A percentile compares a stretch with the other conserved stretches of the same genome.
Conservation (phyloP, 495 filamentous ascomycete genomes). For the Neurospora hispaniola region DNA sequence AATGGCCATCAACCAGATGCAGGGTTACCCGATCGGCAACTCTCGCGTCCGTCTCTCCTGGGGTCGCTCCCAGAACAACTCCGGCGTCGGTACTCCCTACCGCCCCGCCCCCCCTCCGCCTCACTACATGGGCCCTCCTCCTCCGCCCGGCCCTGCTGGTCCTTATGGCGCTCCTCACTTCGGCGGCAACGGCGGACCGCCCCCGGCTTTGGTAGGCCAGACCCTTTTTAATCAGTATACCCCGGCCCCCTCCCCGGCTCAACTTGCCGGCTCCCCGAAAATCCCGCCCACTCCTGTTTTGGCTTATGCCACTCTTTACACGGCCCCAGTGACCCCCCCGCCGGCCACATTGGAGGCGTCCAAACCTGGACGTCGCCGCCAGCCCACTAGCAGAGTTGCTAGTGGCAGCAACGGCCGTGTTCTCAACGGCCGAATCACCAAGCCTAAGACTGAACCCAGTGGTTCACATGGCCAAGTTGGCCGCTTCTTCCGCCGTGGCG, state of each 20-base stretch:
- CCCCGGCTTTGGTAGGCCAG: background rate
- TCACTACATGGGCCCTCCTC: conserved; percentile 41
- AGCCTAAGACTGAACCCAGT: background rate
- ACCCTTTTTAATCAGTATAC: background rate
- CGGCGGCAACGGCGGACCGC: conserved; percentile 10
- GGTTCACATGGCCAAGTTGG: background rate
- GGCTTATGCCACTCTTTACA: too few relatives aligned
- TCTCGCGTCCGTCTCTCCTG: conserved; percentile 94
- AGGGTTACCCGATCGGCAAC: conserved; percentile 98
- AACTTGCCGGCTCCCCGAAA: background rate
- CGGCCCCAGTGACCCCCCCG: background rate
- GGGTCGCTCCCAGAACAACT: conserved; percentile 99
- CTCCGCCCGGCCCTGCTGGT: conserved; percentile 18
- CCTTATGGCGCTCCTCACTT: conserved; percentile 19
- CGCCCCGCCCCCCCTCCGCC: conserved; percentile 89
- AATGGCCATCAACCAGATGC: conserved; percentile 99
- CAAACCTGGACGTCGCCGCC: background rate
- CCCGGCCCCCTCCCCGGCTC: background rate
- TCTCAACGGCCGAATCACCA: background rate
- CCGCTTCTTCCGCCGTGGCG: background rate
- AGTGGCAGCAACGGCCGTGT: background rate
- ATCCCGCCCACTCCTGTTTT: background rate
- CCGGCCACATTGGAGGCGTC: background rate
- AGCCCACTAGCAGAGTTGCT: background rate
- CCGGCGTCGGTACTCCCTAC: conserved; percentile 94